A percentile compares a stretch with the other conserved stretches of the same genome.
phyloP scores from a whole-genome alignment of 2,329 filamentous ascomycete genomes.

The Botrytis paeoniae region DNA sequence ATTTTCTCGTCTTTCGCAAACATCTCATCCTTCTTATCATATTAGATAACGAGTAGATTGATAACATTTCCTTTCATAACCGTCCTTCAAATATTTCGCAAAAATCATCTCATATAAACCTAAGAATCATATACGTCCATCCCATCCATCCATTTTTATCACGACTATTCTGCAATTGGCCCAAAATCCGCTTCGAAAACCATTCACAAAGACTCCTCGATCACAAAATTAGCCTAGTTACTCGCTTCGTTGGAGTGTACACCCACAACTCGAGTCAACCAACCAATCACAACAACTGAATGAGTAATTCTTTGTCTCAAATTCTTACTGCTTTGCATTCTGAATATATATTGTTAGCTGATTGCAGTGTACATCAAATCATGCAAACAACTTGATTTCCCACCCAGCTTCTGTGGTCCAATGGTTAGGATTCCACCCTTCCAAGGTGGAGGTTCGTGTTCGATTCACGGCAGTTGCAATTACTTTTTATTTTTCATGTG shows the following conservation, averaged over 20 bases:
- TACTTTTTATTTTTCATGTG: not conserved
- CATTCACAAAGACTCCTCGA: not conserved
- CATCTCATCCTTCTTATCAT: not conserved
- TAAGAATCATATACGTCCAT: not conserved
- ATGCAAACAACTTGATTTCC: not conserved
- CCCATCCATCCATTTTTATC: not conserved
- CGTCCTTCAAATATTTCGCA: not conserved
- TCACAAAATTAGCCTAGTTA: not conserved
- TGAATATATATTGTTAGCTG: not conserved
- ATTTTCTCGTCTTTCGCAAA: not conserved
- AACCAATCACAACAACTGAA: not conserved
- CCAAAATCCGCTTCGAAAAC: not conserved
- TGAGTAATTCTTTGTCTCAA: not conserved
- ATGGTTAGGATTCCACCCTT: constrained; percentile 7
- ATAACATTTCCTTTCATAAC: not conserved
- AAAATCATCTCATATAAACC: not conserved
- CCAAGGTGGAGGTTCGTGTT: not conserved
- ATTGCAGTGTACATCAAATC: fast-evolving
- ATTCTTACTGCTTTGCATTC: fast-evolving
- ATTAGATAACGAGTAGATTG: not conserved
- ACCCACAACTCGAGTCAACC: not conserved
- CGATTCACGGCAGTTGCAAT: not conserved
- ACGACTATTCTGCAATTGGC: not conserved
- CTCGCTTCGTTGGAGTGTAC: not conserved
- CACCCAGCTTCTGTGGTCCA: not conserved